Base-by-base conservation (phyloP, 768 basidiomycete genomes). In the Lyophyllum decastes region DNA sequence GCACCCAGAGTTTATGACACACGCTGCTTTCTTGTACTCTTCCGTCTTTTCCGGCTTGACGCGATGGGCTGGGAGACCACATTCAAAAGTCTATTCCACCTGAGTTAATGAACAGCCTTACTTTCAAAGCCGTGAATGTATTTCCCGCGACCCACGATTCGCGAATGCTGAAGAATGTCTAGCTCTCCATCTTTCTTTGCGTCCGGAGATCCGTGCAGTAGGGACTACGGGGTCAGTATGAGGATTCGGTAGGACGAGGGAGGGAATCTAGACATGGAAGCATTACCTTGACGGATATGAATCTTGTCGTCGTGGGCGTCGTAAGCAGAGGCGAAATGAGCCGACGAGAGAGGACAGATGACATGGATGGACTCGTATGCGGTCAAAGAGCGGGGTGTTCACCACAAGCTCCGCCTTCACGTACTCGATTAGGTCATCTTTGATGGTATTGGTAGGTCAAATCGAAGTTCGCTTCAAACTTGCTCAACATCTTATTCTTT, bases 191-290 rank as follows among this genome's bases (percentile, higher is more conserved):
- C 92, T 66, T 82, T 80, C 74, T 92, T 90, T 45, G 95, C 95
- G 67, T 94, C 88, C 46, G 87, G 87, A 27, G 93, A 95, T n/a
- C 97, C 97, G 72, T 98, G 95, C 57, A 99, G 77, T 54, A 99
- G 70, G 19, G 90, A 85, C 94, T 95, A 73, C 52, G 66, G 59
- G 59, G 64, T 53, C 40, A 56, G 55, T 48, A 65, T 55, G 65
- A 63, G 72, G 67, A 71, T 64, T 59, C 53, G 49, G 33, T 58
- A 24, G 51, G 51, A 58, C 58, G n/a, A 50, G 16, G 46, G 59
- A 55, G 58, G 41, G 40, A 49, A 59, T 54, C 53, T 22, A 55
- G 30, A 45, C 27, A 52, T 38, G 49, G 47, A 66, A 59, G 58
- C 57, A 65, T 66, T 71, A 87, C 86, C 83, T 88, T 82, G 58